Conservation (phyloP, 2,329 filamentous ascomycete genomes). For the Colletotrichum sp. region DNA sequence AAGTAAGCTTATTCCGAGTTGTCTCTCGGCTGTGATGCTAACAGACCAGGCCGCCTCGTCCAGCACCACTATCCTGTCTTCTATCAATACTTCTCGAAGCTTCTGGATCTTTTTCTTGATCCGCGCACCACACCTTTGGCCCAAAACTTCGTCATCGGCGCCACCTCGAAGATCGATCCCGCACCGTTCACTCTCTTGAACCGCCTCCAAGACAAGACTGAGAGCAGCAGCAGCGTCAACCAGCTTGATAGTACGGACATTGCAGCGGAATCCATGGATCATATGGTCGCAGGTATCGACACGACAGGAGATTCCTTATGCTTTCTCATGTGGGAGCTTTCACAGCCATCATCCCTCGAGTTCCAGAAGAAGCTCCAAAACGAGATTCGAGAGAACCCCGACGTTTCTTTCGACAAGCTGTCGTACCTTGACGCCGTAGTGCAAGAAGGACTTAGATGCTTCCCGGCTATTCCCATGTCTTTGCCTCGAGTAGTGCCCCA, state of each 20-base stretch:
- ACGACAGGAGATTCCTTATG: slow-evolving; percentile 73
- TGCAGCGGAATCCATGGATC: slow-evolving; percentile 73
- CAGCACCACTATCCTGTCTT: slow-evolving; percentile 60
- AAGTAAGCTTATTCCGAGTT: slow-evolving; percentile 46
- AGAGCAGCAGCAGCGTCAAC: slow-evolving; percentile 44
- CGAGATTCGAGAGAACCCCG: slow-evolving; percentile 52
- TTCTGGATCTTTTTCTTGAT: slow-evolving; percentile 55
- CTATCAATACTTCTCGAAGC: slow-evolving; percentile 49
- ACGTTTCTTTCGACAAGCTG: slow-evolving; percentile 50
- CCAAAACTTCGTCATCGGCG: slow-evolving; percentile 61
- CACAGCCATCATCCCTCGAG: slow-evolving; percentile 56
- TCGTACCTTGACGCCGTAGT: slow-evolving; percentile 68
- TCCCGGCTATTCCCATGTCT: slow-evolving; percentile 69
- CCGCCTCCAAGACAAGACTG: slow-evolving; percentile 58
- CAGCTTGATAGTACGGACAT: slow-evolving; percentile 59
- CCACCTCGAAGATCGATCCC: slow-evolving; percentile 48
- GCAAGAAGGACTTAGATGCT: slow-evolving; percentile 65
- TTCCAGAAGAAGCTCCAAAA: slow-evolving; percentile 57
- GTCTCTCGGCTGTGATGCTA: neutral
- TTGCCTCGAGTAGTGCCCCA: slow-evolving; percentile 61
- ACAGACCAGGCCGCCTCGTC: slow-evolving; percentile 58
- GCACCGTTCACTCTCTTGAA: slow-evolving; percentile 62
- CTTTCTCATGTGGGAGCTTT: slow-evolving; percentile 75
- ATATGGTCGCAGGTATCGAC: slow-evolving; percentile 75
- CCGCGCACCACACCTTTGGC: slow-evolving; percentile 63